Base-by-base conservation (phyloP, 108 stramenopile genomes). In the Nannochloropsis gaditana region DNA sequence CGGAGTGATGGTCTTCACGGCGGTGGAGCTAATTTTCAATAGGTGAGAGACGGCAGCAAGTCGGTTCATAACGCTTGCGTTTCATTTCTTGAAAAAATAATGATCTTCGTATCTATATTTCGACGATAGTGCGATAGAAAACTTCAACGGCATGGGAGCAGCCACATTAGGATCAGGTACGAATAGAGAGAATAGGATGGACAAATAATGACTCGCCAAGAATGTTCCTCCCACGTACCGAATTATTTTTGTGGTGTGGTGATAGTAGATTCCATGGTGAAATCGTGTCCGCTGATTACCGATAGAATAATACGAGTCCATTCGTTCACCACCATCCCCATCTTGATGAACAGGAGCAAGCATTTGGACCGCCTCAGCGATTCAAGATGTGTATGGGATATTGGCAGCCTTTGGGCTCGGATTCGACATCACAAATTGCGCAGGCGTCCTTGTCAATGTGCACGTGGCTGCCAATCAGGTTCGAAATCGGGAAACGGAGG, bases 391-490 rank as follows among this genome's bases (percentile, higher is more conserved):
- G 19, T 73, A 73, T 73, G 59, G 19, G n/a, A 3, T 73, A n/a
- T 73, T 73, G n/a, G 59, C 19, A 2, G 59, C 59, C 59, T 73
- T 73, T 8, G 59, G 59, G 5, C 15, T 73, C 6, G 59, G 59
- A n/a, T 73, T 73, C 8, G 59, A 73, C 59, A n/a, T 73, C 2
- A n/a, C 59, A 73, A 73, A 73, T n/a, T n/a, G 15, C 59, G 59
- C n/a, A 15, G 59, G 59, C 8, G 59, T 73, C 19, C 15, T 73
- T 15, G 59, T 73, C 8, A 73, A 15, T 4, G n/a, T n/a, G 15
- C 59, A 73, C 59, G 59, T 73, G 59, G 59, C 59, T 2, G 59
- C 59, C 6, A 73, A 73, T 73, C 59, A 73, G 59, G 59, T 73
- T n/a, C 4, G 59, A n/a, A 15, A 73, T 4, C n/a, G n/a, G 59